Evolutionary conservation across 2,329 filamentous ascomycete species (phyloP).

Genomic region (Ceratocystis huliohia): DNA sequence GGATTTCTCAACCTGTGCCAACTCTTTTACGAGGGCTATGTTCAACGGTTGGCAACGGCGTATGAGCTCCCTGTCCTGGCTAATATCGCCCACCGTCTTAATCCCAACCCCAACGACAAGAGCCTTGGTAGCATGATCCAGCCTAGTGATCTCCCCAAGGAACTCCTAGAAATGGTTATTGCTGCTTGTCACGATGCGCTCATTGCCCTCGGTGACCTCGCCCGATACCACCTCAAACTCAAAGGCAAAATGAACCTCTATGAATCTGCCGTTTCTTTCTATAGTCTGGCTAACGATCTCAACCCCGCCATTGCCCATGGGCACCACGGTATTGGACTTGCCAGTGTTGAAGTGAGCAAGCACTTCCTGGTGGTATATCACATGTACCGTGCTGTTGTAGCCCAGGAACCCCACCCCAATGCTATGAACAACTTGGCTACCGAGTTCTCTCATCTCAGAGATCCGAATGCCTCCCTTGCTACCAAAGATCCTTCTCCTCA

Average conservation of each 20-base stretch:
- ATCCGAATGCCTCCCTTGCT: constrained; percentile 27
- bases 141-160: constrained; percentile 34
- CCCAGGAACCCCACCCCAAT: constrained; percentile 59
- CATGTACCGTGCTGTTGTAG: constrained; percentile 70
- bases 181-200: constrained; percentile 70
- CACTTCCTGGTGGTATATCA: constrained; percentile 81
- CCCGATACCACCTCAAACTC: constrained; percentile 68
- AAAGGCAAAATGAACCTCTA: constrained; percentile 63
- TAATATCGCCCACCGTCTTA: constrained; percentile 27
- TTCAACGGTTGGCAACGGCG: constrained; percentile 58
- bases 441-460: constrained; percentile 49
- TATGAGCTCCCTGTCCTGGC: constrained; percentile 43
- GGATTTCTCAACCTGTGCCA: constrained; percentile 79
- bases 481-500: constrained; percentile 31
- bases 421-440: constrained; percentile 65
- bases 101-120: constrained; percentile 10
- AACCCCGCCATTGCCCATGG: constrained; percentile 67
- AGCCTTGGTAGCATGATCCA: background rate
- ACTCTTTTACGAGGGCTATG: constrained; percentile 76
- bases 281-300: constrained; percentile 66
- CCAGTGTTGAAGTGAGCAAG: constrained; percentile 63
- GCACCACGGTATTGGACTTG: constrained; percentile 82
- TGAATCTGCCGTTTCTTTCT: constrained; percentile 70
- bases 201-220: constrained; percentile 78
- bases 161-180: constrained; percentile 48